phyloP scores from a whole-genome alignment of 2,329 filamentous ascomycete species.

The Cladosporium sp. region DNA sequence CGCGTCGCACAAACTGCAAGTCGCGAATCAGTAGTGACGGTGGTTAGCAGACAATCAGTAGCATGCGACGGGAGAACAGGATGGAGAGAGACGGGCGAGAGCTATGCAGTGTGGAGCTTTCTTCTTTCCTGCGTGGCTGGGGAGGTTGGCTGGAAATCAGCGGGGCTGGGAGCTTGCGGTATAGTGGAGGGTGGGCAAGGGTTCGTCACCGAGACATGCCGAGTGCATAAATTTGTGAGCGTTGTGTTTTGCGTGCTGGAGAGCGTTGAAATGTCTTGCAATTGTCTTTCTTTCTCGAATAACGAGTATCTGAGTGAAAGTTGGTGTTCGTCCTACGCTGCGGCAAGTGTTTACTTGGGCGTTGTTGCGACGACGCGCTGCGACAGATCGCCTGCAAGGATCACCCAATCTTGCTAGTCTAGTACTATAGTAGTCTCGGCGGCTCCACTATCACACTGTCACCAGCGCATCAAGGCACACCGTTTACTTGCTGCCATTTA shows the following conservation, averaged over 20 bases:
- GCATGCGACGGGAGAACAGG: slow-evolving; percentile 3
- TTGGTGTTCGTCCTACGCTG: not conserved
- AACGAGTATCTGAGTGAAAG: not conserved
- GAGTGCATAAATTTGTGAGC: slow-evolving; percentile 1
- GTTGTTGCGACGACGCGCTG: slow-evolving; percentile 6
- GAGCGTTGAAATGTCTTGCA: slow-evolving; percentile 13
- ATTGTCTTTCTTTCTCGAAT: not conserved
- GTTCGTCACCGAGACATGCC: slow-evolving; percentile 14
- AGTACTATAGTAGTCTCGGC: not conserved
- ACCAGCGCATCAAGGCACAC: slow-evolving; percentile 2
- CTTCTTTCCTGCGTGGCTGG: slow-evolving; percentile 2
- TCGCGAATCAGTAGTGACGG: slow-evolving; percentile 9
- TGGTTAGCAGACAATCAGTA: slow-evolving; percentile 10
- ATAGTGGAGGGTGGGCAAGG: not conserved
- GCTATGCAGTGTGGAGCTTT: slow-evolving; percentile 18
- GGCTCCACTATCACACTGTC: slow-evolving; percentile 7
- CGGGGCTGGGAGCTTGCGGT: slow-evolving; percentile 2
- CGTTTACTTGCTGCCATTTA: not conserved
- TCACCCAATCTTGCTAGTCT: not conserved
- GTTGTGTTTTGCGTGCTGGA: not conserved
- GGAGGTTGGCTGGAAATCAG: slow-evolving; percentile 13
- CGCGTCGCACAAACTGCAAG: slow-evolving; percentile 6
- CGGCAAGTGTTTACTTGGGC: not conserved
- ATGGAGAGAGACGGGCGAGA: not conserved
- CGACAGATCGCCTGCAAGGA: slow-evolving; percentile 9